Conservation (phyloP, 179 eudicot species). For the Silene vulgaris region DNA sequence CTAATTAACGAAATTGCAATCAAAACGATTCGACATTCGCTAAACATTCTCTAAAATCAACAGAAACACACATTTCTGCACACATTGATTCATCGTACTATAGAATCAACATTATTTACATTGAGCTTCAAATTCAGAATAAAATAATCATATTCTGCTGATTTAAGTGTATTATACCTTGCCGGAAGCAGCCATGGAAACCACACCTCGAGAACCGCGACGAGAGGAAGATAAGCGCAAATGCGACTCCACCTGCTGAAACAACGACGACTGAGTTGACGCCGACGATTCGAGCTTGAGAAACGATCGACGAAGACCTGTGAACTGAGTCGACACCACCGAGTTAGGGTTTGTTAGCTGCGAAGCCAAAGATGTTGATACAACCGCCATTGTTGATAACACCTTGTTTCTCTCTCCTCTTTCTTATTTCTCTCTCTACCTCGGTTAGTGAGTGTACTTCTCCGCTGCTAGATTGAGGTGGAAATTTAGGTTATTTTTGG, state of each 20-base stretch:
- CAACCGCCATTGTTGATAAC: constrained; percentile 45
- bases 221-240: constrained; percentile 42
- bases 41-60: neutral
- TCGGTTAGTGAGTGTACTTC: neutral
- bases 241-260: constrained; percentile 46
- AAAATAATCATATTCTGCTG: neutral
- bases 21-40: neutral
- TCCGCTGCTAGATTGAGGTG: neutral
- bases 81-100: neutral
- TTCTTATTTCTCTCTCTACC: constrained; percentile 11
- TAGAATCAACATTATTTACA: neutral
- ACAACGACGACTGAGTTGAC: constrained; percentile 35
- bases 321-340: constrained; percentile 30
- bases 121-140: neutral
- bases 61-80: neutral
- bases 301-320: constrained; percentile 27
- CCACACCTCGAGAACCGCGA: constrained; percentile 46
- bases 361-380: constrained; percentile 41
- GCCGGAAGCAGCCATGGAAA: constrained; percentile 77
- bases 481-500: constrained; percentile 19
- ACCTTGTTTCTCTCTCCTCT: constrained; percentile 20
- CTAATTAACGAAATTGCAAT: neutral
- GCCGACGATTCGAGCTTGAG: constrained; percentile 22
- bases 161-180: constrained; percentile 38
- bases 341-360: constrained; percentile 30